Evolutionary conservation across 768 basidiomycete genomes (phyloP), one percentile per base, ranked within the genome.

Genomic region (Kwoniella dejecticola): DNA sequence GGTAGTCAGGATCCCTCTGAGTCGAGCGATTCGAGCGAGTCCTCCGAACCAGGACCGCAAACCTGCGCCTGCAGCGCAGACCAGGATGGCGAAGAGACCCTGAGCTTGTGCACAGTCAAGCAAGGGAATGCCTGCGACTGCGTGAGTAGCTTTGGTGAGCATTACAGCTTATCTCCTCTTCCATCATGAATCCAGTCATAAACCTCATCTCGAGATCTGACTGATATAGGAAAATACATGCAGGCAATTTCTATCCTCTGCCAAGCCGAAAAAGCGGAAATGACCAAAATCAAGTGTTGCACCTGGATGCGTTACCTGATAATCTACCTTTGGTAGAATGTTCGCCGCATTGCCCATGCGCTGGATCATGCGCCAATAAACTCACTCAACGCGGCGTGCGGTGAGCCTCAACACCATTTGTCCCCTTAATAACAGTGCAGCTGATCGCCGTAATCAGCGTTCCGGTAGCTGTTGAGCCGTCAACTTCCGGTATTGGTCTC

Each of bases 321-420:
- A 64, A 62, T 12, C 62, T 73, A 19, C 76, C 79, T 4, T 60
- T 80, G 13, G 76, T 77, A 24, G 79, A 80, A 60, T 80, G 79
- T 56, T 61, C 69, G 2, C 57, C 70, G 1, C 17, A 26, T 0
- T 79, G 79, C 47, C 19, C 50, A 1, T 80, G 79, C 49, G 33
- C 13, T 1, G 27, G n/a, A 12, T 23, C 13, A 17, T 79, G 78
- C 58, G 26, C 61, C 2, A 74, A 73, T 40, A 57, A 71, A 11
- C 49, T 75, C 7, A 72, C 75, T 1, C 79, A 79, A 50, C 58
- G 52, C 13, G 70, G 74, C 21, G 60, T 74, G 2, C 50, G 52
- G 76, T 79, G 26, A 55, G 72, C 57, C 19, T 23, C 15, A 31
- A 19, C 26, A 33, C 38, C 23, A 21, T 13, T 31, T 19, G 49